Conservation (phyloP, 768 basidiomycete species). For the Suillus ampliporus region DNA sequence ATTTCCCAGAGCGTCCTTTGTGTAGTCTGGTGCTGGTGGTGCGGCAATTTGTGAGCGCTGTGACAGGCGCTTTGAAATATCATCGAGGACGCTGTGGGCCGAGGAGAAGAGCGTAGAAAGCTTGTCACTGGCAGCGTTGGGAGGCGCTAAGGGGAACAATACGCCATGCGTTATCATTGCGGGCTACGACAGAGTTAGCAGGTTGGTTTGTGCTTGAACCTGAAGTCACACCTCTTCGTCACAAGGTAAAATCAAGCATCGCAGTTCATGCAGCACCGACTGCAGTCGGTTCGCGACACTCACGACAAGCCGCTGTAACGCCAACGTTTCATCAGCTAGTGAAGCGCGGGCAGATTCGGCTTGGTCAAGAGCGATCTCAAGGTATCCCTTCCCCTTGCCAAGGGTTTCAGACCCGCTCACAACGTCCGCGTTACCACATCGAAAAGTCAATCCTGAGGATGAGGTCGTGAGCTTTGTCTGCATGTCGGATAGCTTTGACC, state of each 20-base stretch:
- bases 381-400: conserved; percentile 57
- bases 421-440: conserved; percentile 56
- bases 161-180: conserved; percentile 49
- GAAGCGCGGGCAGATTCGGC: conserved; percentile 69
- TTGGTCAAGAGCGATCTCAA: conserved; percentile 74
- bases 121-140: conserved; percentile 54
- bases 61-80: conserved; percentile 33
- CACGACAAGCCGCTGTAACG: conserved; percentile 64
- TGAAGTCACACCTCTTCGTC: conserved; percentile 52
- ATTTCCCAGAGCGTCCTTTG: conserved; percentile 46
- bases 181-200: conserved; percentile 42
- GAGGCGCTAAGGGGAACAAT: conserved; percentile 60
- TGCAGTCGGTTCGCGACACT: conserved; percentile 70
- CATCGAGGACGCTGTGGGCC: conserved; percentile 44
- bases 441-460: conserved; percentile 55
- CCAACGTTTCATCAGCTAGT: conserved; percentile 67
- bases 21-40: conserved; percentile 21
- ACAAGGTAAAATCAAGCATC: conserved; percentile 43
- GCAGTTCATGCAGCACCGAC: conserved; percentile 54
- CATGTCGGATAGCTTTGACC: conserved; percentile 71
- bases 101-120: conserved; percentile 49
- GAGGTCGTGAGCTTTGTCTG: conserved; percentile 62
- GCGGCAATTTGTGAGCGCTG: conserved; percentile 18
- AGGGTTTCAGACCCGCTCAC: conserved; percentile 50
- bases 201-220: conserved; percentile 9